These are phyloP conservation scores for Epipyxis sp. DNA, from an alignment of 108 stramenopile genomes.

Conservation along the genomic window DNA sequence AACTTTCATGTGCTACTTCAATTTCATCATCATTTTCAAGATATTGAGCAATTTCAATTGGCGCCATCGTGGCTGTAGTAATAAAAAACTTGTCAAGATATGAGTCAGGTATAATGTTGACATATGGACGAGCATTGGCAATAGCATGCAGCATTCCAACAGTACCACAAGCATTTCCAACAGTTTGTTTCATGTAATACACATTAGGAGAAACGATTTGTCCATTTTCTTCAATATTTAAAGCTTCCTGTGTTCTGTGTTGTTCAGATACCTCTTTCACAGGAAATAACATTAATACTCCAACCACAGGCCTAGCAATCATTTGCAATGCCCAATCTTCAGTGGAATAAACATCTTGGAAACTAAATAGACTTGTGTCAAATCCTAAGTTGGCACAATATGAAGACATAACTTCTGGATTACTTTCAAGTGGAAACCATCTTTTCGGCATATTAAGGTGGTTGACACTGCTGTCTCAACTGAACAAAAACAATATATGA, in stretches of 20 bases:
- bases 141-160: conserved; percentile 69
- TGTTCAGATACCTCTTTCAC: conserved; percentile 51
- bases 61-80: conserved; percentile 48
- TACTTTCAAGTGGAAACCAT: conserved; percentile 66
- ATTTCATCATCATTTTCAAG: conserved; percentile 62
- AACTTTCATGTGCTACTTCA: conserved; percentile 62
- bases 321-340: conserved; percentile 74
- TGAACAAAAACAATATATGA: too few species aligned
- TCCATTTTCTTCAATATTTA: conserved; percentile 12
- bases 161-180: conserved; percentile 76
- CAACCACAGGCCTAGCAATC: conserved; percentile 66
- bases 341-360: conserved; percentile 68
- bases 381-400: conserved; percentile 73
- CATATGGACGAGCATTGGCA: too few species aligned
- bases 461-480: too few species aligned
- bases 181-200: conserved; percentile 68
- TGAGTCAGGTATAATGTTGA: conserved; percentile 51
- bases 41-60: conserved; percentile 58
- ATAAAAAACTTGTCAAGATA: conserved; percentile 61
- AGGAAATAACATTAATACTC: conserved; percentile 68
- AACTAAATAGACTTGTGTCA: conserved; percentile 61
- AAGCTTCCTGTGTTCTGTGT: conserved; percentile 41
- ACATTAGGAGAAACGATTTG: conserved; percentile 46
- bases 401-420: conserved; percentile 71
- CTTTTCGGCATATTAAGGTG: background rate